Percentiles rank a stretch among this genome's conserved stretches.
Conservation (phyloP, 192 early-diverging fungal species). For the Dissophora globulifera region DNA sequence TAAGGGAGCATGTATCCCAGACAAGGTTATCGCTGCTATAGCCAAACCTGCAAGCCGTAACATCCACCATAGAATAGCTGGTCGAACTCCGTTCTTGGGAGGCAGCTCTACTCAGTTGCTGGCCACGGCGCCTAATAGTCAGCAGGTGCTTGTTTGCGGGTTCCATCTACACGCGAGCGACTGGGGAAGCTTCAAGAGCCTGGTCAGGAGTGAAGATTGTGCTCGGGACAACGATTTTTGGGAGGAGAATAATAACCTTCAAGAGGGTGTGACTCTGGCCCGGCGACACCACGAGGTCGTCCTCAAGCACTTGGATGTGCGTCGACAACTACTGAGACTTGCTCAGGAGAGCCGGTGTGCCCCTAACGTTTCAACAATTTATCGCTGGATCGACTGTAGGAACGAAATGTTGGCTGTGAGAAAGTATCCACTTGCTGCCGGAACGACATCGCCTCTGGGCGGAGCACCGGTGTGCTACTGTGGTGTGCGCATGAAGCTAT, state of each 20-base stretch:
- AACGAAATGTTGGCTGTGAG: not conserved
- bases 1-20: no score
- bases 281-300: slow-evolving; percentile 21
- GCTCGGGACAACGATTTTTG: not conserved
- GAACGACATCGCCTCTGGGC: not conserved
- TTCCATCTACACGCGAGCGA: slow-evolving; percentile 23
- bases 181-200: slow-evolving; percentile 18
- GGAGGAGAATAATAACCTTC: not conserved
- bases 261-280: not conserved
- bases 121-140: not conserved
- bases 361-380: not conserved
- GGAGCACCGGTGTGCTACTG: slow-evolving; percentile 26
- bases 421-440: not conserved
- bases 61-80: no score
- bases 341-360: slow-evolving; percentile 4
- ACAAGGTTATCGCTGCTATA: no score
- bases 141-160: slow-evolving; percentile 20
- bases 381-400: slow-evolving; percentile 13
- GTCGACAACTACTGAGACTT: not conserved
- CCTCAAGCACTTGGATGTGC: slow-evolving; percentile 1
- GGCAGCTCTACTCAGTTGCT: no score
- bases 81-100: no score
- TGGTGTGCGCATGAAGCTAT: slow-evolving; percentile 6
- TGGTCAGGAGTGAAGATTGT: not conserved
- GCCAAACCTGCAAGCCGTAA: no score